Percentiles rank a stretch among this genome's conserved stretches.
phyloP scores from a whole-genome alignment of 257 asterid genomes.

The Haberlea rhodopensis region DNA sequence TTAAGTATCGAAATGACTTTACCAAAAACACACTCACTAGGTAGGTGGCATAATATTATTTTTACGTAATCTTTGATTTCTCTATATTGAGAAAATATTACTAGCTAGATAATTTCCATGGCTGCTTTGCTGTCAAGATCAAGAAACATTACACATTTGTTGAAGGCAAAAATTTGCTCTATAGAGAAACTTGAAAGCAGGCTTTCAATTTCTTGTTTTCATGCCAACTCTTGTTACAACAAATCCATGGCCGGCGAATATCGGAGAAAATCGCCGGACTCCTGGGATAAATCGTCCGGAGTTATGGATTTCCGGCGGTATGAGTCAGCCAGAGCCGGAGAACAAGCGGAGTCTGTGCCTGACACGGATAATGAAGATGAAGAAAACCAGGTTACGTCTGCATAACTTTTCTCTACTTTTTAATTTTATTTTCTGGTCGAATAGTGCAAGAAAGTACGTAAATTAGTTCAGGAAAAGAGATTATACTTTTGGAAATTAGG shows the following conservation, averaged over 20 bases:
- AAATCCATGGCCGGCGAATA: constrained; percentile 21
- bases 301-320: constrained; percentile 31
- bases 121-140: constrained; percentile 55
- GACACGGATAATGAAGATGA: constrained; percentile 44
- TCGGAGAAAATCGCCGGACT: constrained; percentile 5
- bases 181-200: constrained; percentile 17
- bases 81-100: background rate
- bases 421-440: background rate
- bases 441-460: background rate
- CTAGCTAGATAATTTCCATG: too few relatives aligned
- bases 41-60: background rate
- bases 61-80: background rate
- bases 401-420: background rate
- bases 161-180: constrained; percentile 26
- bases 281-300: constrained; percentile 23
- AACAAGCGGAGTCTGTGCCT: constrained; percentile 33
- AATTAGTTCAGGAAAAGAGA: background rate
- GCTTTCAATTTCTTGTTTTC: constrained; percentile 16
- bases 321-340: constrained; percentile 57
- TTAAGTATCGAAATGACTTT: too few relatives aligned
- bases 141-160: constrained; percentile 36
- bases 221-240: constrained; percentile 22
- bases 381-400: constrained; percentile 41
- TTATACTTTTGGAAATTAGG: background rate
- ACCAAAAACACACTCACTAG: too few relatives aligned